These are phyloP conservation scores for Eremothecium coryli DNA, from an alignment of 1,139 yeast species.

Conservation along the genomic window DNA sequence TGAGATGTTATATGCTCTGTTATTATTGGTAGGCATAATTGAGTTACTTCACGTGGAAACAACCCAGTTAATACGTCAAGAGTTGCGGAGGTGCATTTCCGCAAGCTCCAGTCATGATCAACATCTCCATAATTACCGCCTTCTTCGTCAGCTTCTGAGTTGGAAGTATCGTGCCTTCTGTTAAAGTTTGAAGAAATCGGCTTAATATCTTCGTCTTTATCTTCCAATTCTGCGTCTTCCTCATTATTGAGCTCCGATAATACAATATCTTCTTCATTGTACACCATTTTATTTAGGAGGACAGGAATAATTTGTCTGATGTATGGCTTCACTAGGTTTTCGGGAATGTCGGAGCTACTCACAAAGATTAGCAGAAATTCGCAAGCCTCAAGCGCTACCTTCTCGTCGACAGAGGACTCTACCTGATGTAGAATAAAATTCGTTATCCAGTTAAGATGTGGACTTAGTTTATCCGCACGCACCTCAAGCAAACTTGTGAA, in stretches of 20 bases:
- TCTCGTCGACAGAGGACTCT: slow-evolving; percentile 39
- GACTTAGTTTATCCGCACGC: slow-evolving; percentile 70
- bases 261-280: slow-evolving; percentile 71
- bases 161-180: slow-evolving; percentile 36
- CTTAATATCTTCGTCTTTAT: slow-evolving; percentile 76
- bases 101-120: slow-evolving; percentile 69
- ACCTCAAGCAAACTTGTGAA: slow-evolving; percentile 67
- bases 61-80: slow-evolving; percentile 68
- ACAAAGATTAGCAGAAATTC: slow-evolving; percentile 78
- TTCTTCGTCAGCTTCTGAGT: slow-evolving; percentile 26
- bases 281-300: slow-evolving; percentile 74
- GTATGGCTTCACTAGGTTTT: slow-evolving; percentile 44
- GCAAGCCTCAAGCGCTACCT: slow-evolving; percentile 83
- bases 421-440: slow-evolving; percentile 77
- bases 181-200: slow-evolving; percentile 73
- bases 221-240: slow-evolving; percentile 60
- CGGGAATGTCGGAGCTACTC: slow-evolving; percentile 47
- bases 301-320: slow-evolving; percentile 62
- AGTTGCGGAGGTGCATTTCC: slow-evolving; percentile 93
- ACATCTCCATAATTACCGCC: slow-evolving; percentile 29
- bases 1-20: slow-evolving; percentile 59
- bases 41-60: slow-evolving; percentile 59
- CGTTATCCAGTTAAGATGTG: slow-evolving; percentile 78
- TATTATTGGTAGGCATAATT: slow-evolving; percentile 62
- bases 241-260: slow-evolving; percentile 57